Percentiles rank a stretch among this genome's conserved stretches.
phyloP scores from a whole-genome alignment of 805 yeast genomes.

The Ogataea salicorniae region DNA sequence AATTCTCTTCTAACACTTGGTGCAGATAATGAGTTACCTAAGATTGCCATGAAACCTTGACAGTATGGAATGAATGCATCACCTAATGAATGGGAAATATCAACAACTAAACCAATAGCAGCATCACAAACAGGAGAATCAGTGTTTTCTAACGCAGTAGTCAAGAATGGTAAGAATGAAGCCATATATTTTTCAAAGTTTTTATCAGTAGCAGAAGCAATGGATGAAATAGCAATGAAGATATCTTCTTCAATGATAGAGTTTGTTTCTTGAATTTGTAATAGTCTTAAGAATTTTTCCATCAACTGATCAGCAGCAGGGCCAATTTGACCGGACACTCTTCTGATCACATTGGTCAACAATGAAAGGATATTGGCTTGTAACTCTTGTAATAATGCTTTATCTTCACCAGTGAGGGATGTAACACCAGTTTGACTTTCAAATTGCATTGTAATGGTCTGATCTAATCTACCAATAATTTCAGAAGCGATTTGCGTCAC shows the following conservation, averaged over 20 bases:
- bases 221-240: slow-evolving; percentile 84
- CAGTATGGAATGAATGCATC: slow-evolving; percentile 66
- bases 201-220: slow-evolving; percentile 74
- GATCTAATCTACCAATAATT: slow-evolving; percentile 65
- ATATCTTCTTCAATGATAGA: slow-evolving; percentile 86
- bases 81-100: slow-evolving; percentile 85
- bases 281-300: slow-evolving; percentile 72
- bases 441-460: slow-evolving; percentile 59
- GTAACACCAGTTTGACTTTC: slow-evolving; percentile 23
- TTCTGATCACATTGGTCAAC: slow-evolving; percentile 77
- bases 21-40: slow-evolving; percentile 68
- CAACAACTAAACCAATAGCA: slow-evolving; percentile 94
- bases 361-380: slow-evolving; percentile 78
- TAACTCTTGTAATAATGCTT: slow-evolving; percentile 76
- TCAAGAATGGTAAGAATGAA: slow-evolving; percentile 77
- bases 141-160: slow-evolving; percentile 71
- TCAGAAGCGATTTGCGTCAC: slow-evolving; percentile 73
- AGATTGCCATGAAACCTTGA: slow-evolving; percentile 74
- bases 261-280: slow-evolving; percentile 55
- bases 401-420: slow-evolving; percentile 53
- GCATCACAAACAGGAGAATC: slow-evolving; percentile 82
- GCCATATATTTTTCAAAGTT: slow-evolving; percentile 73
- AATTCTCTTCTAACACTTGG: slow-evolving; percentile 70
- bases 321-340: slow-evolving; percentile 61
- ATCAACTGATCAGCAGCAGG: slow-evolving; percentile 78